Evolutionary conservation across 495 filamentous ascomycete species (phyloP).

Genomic region (Penicillium tannophilum): DNA sequence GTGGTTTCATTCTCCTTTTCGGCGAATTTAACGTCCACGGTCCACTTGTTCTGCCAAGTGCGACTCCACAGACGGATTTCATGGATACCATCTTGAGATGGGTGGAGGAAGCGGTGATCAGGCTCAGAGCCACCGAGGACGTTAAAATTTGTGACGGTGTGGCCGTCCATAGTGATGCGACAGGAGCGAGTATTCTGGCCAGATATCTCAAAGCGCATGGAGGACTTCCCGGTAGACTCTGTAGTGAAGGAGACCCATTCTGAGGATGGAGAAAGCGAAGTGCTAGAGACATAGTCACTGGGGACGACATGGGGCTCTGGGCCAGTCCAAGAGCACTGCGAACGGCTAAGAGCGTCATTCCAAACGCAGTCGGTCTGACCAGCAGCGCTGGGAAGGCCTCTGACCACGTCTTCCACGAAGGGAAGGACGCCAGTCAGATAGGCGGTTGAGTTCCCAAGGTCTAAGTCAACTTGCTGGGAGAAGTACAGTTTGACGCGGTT

Average conservation of each 20-base stretch:
- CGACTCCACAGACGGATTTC: slow-evolving; percentile 73
- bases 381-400: slow-evolving; percentile 68
- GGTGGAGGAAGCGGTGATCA: slow-evolving; percentile 57
- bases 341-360: slow-evolving; percentile 32
- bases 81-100: slow-evolving; percentile 52
- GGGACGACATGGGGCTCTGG: slow-evolving; percentile 58
- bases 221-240: slow-evolving; percentile 38
- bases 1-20: slow-evolving; percentile 26
- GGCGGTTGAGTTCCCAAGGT: slow-evolving; percentile 66
- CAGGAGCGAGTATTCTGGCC: slow-evolving; percentile 73
- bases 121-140: slow-evolving; percentile 56
- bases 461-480: slow-evolving; percentile 77
- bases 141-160: slow-evolving; percentile 60
- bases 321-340: slow-evolving; percentile 74
- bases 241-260: slow-evolving; percentile 68
- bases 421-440: slow-evolving; percentile 70
- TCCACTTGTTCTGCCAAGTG: slow-evolving; percentile 73
- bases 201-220: slow-evolving; percentile 54
- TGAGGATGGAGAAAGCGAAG: slow-evolving; percentile 35
- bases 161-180: slow-evolving; percentile 38
- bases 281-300: slow-evolving; percentile 33
- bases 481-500: slow-evolving; percentile 87
- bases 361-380: slow-evolving; percentile 46
- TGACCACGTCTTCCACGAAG: slow-evolving; percentile 68
- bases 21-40: slow-evolving; percentile 72